A percentile compares a stretch with the other conserved stretches of the same genome.
Evolutionary conservation across 2,329 filamentous ascomycete species (phyloP).

Genomic region (Alternaria postmessia): DNA sequence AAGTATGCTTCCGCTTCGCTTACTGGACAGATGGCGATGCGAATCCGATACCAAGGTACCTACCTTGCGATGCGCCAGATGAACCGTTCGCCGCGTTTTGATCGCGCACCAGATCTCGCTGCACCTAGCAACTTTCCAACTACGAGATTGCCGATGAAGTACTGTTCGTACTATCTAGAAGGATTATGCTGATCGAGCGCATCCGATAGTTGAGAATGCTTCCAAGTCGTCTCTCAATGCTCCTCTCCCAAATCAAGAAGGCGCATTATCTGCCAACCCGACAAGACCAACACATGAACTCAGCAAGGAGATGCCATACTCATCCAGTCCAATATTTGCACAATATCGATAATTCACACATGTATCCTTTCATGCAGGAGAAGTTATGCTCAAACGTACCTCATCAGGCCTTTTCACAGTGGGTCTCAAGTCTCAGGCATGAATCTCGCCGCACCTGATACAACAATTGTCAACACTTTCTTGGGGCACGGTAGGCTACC

Average conservation of each 20-base stretch:
- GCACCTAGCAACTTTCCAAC: background rate
- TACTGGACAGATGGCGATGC: background rate
- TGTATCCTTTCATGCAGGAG: constrained; percentile 12
- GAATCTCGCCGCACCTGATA: constrained; percentile 23
- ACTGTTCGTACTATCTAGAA: background rate
- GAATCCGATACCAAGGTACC: background rate
- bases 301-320: background rate
- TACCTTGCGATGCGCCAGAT: background rate
- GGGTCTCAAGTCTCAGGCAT: constrained; percentile 16
- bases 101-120: background rate
- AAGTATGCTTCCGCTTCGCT: background rate
- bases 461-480: constrained; percentile 17
- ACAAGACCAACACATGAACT: constrained; percentile 1
- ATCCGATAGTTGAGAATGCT: background rate
- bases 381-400: constrained; percentile 4
- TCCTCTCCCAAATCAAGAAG: background rate
- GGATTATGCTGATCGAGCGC: background rate
- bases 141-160: background rate
- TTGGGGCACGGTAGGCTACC: constrained; percentile 14
- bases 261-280: background rate
- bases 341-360: constrained; percentile 5
- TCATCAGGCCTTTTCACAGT: constrained; percentile 5
- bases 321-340: background rate
- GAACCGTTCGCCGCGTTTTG: background rate
- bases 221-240: background rate